Evolutionary conservation across 495 filamentous ascomycete species (phyloP).

Genomic region (Penicillium lagena): DNA sequence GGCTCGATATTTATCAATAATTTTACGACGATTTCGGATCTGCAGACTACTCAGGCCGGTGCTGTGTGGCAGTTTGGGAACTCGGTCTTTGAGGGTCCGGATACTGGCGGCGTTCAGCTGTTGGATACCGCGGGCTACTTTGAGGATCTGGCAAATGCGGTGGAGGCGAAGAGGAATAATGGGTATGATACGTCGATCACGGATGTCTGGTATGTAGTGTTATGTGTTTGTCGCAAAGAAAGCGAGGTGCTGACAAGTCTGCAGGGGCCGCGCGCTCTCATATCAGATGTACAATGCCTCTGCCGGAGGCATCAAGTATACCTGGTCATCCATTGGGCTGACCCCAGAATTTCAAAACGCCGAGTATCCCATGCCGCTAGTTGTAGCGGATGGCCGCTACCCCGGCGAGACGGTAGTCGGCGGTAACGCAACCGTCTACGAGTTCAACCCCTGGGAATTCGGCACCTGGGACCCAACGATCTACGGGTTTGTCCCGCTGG

Average conservation of each 20-base stretch:
- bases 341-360: constrained; percentile 60
- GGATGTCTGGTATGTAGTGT: constrained; percentile 64
- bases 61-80: constrained; percentile 71
- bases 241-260: constrained; percentile 4
- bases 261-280: constrained; percentile 61
- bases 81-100: constrained; percentile 67
- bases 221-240: constrained; percentile 5
- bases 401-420: constrained; percentile 60
- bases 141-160: constrained; percentile 51
- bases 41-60: constrained; percentile 38
- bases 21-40: constrained; percentile 64
- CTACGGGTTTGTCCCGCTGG: constrained; percentile 68
- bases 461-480: constrained; percentile 78
- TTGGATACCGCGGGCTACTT: constrained; percentile 60
- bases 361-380: constrained; percentile 73
- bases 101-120: constrained; percentile 43
- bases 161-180: constrained; percentile 59
- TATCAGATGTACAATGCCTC: constrained; percentile 78
- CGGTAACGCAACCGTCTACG: constrained; percentile 73
- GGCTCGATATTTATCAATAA: constrained; percentile 86
- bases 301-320: constrained; percentile 72
- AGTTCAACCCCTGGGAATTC: constrained; percentile 86
- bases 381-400: constrained; percentile 69
- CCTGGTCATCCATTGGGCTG: constrained; percentile 80
- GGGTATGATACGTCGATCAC: constrained; percentile 75